These are phyloP conservation scores for Zancudomyces culisetae DNA, from an alignment of 371 early-diverging fungal species.

Conservation along the genomic window DNA sequence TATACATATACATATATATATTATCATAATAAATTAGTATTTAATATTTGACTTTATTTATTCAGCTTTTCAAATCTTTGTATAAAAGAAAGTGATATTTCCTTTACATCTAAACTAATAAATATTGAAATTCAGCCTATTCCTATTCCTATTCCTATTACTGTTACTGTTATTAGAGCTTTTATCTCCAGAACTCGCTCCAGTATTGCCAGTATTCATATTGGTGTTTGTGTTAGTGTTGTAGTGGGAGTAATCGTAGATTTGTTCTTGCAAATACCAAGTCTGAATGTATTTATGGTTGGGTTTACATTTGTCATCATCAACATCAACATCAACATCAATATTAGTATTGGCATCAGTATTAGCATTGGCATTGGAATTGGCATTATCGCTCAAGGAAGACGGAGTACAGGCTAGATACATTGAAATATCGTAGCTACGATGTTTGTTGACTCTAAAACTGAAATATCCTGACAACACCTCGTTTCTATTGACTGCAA, in stretches of 20 bases:
- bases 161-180: too few species aligned
- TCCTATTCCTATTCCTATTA: too few species aligned
- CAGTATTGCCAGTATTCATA: conserved; percentile 37
- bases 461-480: conserved; percentile 65
- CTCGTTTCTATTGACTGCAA: conserved; percentile 86
- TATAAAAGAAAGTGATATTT: too few species aligned
- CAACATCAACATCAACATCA: conserved; percentile 21
- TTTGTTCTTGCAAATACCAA: conserved; percentile 89
- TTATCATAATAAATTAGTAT: too few species aligned
- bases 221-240: conserved; percentile 34
- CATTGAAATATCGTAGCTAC: conserved; percentile 67
- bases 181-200: too few species aligned
- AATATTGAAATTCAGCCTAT: too few species aligned
- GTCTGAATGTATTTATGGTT: conserved; percentile 30
- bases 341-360: too few species aligned
- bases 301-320: too few species aligned
- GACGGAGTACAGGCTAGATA: conserved; percentile 34
- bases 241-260: conserved; percentile 46
- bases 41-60: too few species aligned
- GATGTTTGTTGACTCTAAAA: conserved; percentile 69
- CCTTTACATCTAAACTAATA: too few species aligned
- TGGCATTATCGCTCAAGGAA: conserved; percentile 3
- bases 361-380: not conserved
- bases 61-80: too few species aligned
- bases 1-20: too few species aligned